Conservation (phyloP, 2,329 filamentous ascomycete species). For the Diplodia mutila region DNA sequence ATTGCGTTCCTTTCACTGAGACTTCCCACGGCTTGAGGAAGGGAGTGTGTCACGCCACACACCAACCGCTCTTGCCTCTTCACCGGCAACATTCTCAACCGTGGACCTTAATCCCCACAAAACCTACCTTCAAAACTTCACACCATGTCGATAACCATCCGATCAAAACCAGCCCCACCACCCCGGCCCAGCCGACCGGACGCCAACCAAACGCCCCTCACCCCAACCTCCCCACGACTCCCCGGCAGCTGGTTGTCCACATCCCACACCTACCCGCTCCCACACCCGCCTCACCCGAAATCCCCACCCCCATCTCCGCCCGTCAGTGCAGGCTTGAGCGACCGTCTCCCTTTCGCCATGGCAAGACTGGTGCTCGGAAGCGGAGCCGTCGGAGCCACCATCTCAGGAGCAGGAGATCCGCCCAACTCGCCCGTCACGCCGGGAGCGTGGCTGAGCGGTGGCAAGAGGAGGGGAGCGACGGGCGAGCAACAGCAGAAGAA, state of each 20-base stretch:
- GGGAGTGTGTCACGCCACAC: background rate
- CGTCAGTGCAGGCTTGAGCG: constrained; percentile 13
- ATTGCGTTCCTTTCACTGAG: background rate
- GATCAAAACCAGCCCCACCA: background rate
- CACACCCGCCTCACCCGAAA: background rate
- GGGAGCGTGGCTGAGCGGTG: background rate
- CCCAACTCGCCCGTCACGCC: constrained; percentile 15
- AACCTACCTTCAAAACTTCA: background rate
- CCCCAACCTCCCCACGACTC: constrained; percentile 4
- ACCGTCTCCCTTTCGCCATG: background rate
- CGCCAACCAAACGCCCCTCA: background rate
- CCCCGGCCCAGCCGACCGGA: background rate
- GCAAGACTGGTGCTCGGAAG: background rate
- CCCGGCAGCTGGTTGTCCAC: background rate
- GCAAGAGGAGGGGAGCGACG: background rate
- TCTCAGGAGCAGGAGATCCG: background rate
- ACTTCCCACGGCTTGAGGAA: background rate
- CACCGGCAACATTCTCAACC: background rate
- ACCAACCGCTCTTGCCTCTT: background rate
- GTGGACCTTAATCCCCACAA: background rate
- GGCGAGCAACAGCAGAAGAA: background rate
- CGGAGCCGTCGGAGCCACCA: background rate
- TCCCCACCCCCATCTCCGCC: constrained; percentile 11
- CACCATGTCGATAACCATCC: background rate
- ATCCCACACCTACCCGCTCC: background rate